These are phyloP conservation scores for Phoma sp. DNA, from an alignment of 2,329 filamentous ascomycete species.

Conservation along the genomic window DNA sequence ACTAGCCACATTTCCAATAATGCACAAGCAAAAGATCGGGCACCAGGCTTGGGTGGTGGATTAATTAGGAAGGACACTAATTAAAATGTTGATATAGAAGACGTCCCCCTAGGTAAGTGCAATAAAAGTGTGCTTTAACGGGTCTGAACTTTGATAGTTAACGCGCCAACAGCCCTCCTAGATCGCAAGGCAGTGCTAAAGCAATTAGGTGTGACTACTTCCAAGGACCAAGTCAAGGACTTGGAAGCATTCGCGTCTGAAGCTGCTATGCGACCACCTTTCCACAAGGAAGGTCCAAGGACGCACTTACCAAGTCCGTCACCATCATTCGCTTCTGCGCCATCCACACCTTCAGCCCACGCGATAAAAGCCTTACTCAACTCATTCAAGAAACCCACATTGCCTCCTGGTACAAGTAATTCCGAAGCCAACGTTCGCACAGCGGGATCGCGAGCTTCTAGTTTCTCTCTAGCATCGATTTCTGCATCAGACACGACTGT, in stretches of 20 bases:
- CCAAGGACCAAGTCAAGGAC: background rate
- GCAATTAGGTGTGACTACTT: background rate
- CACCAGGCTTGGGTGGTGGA: background rate
- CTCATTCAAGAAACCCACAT: conserved; percentile 19
- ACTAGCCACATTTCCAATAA: background rate
- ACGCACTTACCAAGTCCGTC: background rate
- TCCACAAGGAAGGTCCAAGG: background rate
- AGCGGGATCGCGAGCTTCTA: conserved; percentile 9
- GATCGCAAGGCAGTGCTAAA: background rate
- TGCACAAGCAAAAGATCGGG: background rate
- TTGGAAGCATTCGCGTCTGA: background rate
- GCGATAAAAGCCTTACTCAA: background rate
- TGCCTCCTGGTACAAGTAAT: background rate
- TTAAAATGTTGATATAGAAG: background rate
- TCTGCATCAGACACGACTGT: background rate
- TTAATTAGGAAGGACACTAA: background rate
- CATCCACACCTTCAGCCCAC: background rate
- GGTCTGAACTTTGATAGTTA: background rate
- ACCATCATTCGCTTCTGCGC: background rate
- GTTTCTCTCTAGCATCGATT: background rate
- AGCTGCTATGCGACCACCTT: background rate
- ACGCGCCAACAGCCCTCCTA: background rate
- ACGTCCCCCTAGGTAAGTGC: conserved; percentile 1
- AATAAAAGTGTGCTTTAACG: background rate
- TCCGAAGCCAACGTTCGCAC: background rate